Conservation (phyloP, 805 yeast species). For the Candida anglica region DNA sequence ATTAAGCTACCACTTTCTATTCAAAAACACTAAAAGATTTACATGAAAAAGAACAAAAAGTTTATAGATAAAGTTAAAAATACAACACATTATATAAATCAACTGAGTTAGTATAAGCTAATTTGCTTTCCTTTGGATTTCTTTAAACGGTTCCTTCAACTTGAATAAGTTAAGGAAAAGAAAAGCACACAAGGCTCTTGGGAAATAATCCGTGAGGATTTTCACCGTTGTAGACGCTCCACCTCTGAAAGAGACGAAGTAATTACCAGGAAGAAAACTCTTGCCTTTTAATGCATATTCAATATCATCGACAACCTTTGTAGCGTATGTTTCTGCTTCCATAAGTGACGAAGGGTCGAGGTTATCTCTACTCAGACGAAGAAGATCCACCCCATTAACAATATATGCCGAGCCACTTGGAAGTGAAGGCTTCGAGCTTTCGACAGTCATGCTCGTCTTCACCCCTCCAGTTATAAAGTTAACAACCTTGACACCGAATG, state of each 20-base stretch:
- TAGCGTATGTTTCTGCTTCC: slow-evolving; percentile 17
- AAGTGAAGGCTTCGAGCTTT: too few relatives aligned
- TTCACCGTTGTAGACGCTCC: not conserved
- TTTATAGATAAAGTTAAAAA: too few relatives aligned
- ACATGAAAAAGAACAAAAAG: too few relatives aligned
- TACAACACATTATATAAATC: too few relatives aligned
- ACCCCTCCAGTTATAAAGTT: slow-evolving; percentile 15
- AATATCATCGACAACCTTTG: slow-evolving; percentile 19
- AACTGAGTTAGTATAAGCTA: too few relatives aligned
- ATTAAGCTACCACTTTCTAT: slow-evolving; percentile 35
- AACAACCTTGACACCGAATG: slow-evolving; percentile 15
- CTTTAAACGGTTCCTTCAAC: too few relatives aligned
- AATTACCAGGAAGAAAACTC: not conserved
- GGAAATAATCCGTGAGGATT: not conserved
- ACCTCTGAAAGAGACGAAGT: not conserved
- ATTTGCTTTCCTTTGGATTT: too few relatives aligned
- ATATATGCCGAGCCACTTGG: slow-evolving; percentile 1
- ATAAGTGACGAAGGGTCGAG: slow-evolving; percentile 4
- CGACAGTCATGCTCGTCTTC: slow-evolving; percentile 13
- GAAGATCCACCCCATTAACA: slow-evolving; percentile 1
- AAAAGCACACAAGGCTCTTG: slow-evolving; percentile 1
- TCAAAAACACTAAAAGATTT: too few relatives aligned
- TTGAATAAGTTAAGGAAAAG: too few relatives aligned
- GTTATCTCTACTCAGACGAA: not conserved
- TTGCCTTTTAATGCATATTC: slow-evolving; percentile 13